Evolutionary conservation across 108 stramenopile genomes (phyloP), one percentile per base, ranked within the genome.

Genomic region (Mayamaea pseudoterrestris): DNA sequence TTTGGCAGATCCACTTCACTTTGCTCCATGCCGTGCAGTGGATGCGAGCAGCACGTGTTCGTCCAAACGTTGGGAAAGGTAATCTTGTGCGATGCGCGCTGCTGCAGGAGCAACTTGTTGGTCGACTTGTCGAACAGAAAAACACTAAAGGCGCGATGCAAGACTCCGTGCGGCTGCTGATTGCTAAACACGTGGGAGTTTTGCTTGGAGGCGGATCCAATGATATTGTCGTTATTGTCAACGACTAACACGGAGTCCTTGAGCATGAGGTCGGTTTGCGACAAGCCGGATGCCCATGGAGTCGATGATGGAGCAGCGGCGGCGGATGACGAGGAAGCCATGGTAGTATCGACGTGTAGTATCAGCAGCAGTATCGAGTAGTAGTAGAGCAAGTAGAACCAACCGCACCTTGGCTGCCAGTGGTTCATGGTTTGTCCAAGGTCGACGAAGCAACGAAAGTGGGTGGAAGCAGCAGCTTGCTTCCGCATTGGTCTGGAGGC

Each of bases 61-160:
- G 98, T 98, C 98, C 98, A 99, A 2, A 95, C 91, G 64, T 85
- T 86, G 11, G 98, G 96, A 65, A 99, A 99, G 5, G 98, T 99
- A 55, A 99, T 97, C 65, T 99, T 98, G 41, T 64, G 68, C 1
- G 64, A 53, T 0, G 98, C 95, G 21, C 98, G 73, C 65, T 98
- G 90, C 52, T 98, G 97, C 34, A 99, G 72, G 37, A 99, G 60
- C 16, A 99, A 61, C 49, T 84, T 70, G 11, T 73, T 78, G 27
- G 86, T 70, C 18, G 78, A 73, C 28, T 74, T 48, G 58, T 97
- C 93, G 61, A 99, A 99, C 7, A 99, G 46, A 58, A 98, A 98
- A 31, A 99, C 97, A 34, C 87, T 90, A 65, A 99, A 99, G 44
- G 98, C 98, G 12, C 98, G 93, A 54, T 99, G 98, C 54, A 99